Evolutionary conservation across 2,329 filamentous ascomycete genomes (phyloP).

Genomic region (Scortechinia acanthostroma): DNA sequence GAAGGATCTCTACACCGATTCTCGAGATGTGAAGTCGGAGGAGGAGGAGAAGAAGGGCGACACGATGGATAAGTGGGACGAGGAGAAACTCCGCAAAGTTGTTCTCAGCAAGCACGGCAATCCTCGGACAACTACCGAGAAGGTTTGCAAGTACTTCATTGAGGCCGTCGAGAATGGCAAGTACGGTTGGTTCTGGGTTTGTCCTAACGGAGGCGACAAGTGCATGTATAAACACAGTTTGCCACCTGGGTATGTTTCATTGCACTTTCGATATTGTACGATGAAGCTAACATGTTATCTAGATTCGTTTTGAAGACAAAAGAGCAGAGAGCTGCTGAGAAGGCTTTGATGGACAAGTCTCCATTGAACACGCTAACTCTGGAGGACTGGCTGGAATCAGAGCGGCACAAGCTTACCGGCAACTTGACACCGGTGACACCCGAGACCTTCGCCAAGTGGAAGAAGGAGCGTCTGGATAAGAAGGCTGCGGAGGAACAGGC

Average conservation of each 20-base stretch:
- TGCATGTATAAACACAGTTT: slow-evolving; percentile 98
- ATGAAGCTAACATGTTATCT: slow-evolving; percentile 2
- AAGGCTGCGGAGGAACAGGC: slow-evolving; percentile 91
- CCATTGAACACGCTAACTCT: slow-evolving; percentile 89
- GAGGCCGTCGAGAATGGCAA: slow-evolving; percentile 96
- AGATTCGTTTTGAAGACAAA: slow-evolving; percentile 97
- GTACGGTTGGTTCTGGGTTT: slow-evolving; percentile 98
- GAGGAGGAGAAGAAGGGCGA: slow-evolving; percentile 74
- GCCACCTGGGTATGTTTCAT: slow-evolving; percentile 71
- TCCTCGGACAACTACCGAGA: slow-evolving; percentile 88
- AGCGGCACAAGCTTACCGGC: slow-evolving; percentile 89
- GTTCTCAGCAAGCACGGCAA: slow-evolving; percentile 96
- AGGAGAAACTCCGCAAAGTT: slow-evolving; percentile 85
- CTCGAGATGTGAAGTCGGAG: slow-evolving; percentile 41
- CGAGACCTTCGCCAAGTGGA: slow-evolving; percentile 93
- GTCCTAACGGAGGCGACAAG: slow-evolving; percentile 91
- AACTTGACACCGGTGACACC: slow-evolving; percentile 87
- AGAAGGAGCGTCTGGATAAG: slow-evolving; percentile 88
- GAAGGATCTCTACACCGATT: slow-evolving; percentile 83
- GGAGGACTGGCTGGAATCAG: slow-evolving; percentile 93
- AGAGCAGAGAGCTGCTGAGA: slow-evolving; percentile 90
- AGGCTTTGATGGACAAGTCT: slow-evolving; percentile 90
- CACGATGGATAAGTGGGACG: slow-evolving; percentile 94
- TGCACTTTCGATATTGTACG: neutral
- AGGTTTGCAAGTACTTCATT: slow-evolving; percentile 98